Evolutionary conservation across 2,329 filamentous ascomycete species (phyloP), one percentile per base, ranked within the genome.

Genomic region (Hymenoscyphus salicellus): DNA sequence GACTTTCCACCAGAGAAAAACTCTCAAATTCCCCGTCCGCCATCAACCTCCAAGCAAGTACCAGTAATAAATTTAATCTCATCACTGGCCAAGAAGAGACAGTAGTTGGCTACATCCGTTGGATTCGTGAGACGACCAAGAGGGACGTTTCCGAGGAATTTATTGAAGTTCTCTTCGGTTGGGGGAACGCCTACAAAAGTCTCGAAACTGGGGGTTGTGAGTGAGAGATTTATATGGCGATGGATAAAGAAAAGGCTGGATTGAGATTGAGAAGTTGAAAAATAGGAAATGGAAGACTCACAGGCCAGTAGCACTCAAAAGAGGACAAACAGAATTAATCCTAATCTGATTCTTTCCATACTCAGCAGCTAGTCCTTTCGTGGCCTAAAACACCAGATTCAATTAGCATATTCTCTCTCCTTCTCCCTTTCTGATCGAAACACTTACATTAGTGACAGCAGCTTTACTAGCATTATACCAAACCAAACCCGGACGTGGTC

Each of bases 391-490:
- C 3, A 16, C 14, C 14, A 38, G 16, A 14, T 8, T 32, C 23
- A 55, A 23, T 55, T 11, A 26, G 16, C 11, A 55, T 23, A 16
- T 28, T 23, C 10, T 32, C 11, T 30, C 20, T 1, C 52, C 11
- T 6, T 16, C 23, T 5, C 20, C 49, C 52, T 26, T 16, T 32
- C 26, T 17, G 5, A 56, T 26, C 1, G 1, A 28, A 32, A 17
- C 5, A 69, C 76, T 20, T 46, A 84, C 85, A 58, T 83, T 89
- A 69, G 83, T 83, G 11, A 89, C 83, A 0, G 88, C 88, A 0
- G 84, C 87, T 74, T 91, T 91, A 55, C 83, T 85, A 0, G 87
- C 86, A 72, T 89, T 90, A 72, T 90, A 90, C 87, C 88, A 90
- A 1, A 87, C 86, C 56, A 90, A 72, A 0, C 86, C 84, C 0